These are phyloP conservation scores for Botryobasidium botryosum DNA, from an alignment of 768 basidiomycete genomes.

Conservation along the genomic window DNA sequence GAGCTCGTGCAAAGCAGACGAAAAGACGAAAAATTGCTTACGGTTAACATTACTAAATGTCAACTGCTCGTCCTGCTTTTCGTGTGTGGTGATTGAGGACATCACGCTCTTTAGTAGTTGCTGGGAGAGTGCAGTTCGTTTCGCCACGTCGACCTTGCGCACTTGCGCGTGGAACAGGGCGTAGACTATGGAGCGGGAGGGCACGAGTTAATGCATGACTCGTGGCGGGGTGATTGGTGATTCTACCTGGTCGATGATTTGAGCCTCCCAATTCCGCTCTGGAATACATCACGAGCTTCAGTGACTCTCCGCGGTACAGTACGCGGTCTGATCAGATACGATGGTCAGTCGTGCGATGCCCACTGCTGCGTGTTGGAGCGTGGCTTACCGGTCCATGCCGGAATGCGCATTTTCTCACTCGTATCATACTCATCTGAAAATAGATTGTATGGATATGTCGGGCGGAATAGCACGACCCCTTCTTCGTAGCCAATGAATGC, in stretches of 20 bases:
- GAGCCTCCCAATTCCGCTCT: slow-evolving; percentile 79
- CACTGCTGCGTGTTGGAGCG: neutral
- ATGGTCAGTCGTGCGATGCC: too few relatives aligned
- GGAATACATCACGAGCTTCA: slow-evolving; percentile 66
- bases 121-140: slow-evolving; percentile 51
- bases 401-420: slow-evolving; percentile 89
- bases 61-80: slow-evolving; percentile 50
- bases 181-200: slow-evolving; percentile 38
- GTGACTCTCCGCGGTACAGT: slow-evolving; percentile 52
- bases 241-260: slow-evolving; percentile 80
- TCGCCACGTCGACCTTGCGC: slow-evolving; percentile 59
- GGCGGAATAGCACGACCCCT: slow-evolving; percentile 78
- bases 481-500: slow-evolving; percentile 78
- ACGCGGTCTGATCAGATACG: slow-evolving; percentile 65
- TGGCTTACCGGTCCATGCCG: slow-evolving; percentile 83
- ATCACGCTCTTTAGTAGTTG: slow-evolving; percentile 48
- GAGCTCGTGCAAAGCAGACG: neutral
- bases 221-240: neutral
- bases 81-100: slow-evolving; percentile 41
- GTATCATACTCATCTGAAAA: slow-evolving; percentile 82
- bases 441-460: slow-evolving; percentile 85
- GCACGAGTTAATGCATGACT: neutral
- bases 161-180: slow-evolving; percentile 66
- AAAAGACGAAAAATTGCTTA: neutral
- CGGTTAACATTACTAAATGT: slow-evolving; percentile 19